Percentiles rank a stretch among this genome's conserved stretches.
phyloP scores from a whole-genome alignment of 495 filamentous ascomycete species.

The Neurospora hispaniola region DNA sequence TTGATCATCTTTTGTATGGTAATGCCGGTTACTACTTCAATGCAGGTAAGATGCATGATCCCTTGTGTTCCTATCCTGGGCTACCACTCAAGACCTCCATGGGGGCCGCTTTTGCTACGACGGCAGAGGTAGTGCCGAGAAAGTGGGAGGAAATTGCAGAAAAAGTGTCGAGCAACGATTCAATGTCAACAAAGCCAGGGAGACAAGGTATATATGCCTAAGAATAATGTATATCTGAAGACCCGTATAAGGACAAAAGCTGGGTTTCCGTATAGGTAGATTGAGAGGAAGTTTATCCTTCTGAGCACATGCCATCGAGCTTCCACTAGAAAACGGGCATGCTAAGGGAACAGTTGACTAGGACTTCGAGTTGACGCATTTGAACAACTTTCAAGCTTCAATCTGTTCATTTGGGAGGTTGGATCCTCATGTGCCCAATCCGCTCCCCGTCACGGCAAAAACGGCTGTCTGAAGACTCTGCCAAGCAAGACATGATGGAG shows the following conservation, averaged over 20 bases:
- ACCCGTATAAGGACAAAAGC: not conserved
- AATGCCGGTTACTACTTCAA: not conserved
- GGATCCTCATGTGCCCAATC: not conserved
- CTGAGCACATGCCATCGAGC: not conserved
- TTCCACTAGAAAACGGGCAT: not conserved
- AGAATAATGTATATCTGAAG: not conserved
- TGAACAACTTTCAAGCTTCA: too few relatives aligned
- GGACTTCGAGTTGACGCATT: not conserved
- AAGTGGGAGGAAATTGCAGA: not conserved
- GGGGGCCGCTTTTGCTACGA: not conserved
- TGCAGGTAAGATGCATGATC: not conserved
- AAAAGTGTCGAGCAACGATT: not conserved
- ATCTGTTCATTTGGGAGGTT: not conserved
- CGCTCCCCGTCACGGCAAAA: not conserved
- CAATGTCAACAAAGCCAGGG: not conserved
- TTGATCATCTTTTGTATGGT: not conserved
- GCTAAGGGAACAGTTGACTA: not conserved
- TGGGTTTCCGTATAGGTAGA: not conserved
- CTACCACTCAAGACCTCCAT: not conserved
- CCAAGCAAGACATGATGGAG: not conserved
- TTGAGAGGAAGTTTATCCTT: not conserved
- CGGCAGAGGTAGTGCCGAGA: not conserved
- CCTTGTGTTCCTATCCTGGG: not conserved
- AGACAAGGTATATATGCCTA: not conserved
- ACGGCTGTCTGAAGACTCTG: not conserved